phyloP scores from a whole-genome alignment of 2,329 filamentous ascomycete species.

The Chaetothyriales sp. region DNA sequence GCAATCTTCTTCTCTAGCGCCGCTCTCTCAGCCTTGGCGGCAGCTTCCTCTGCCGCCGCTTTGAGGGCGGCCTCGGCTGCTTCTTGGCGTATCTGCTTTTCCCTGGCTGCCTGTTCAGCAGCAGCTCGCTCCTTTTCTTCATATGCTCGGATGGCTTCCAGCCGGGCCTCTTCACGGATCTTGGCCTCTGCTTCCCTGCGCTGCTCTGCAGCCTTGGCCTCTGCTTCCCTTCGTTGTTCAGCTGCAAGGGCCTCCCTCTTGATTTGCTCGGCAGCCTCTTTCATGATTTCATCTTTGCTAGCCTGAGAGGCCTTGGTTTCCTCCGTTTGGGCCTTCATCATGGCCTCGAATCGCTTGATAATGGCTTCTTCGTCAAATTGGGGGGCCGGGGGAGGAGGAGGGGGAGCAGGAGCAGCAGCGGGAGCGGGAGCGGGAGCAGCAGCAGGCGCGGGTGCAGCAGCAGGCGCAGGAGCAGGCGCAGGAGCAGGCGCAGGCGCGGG shows the following conservation, averaged over 20 bases:
- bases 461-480: slow-evolving; percentile 17
- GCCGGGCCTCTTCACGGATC: slow-evolving; percentile 12
- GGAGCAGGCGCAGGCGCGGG: slow-evolving; percentile 18
- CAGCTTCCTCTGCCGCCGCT: slow-evolving; percentile 32
- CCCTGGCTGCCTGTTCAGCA: slow-evolving; percentile 14
- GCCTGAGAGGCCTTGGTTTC: slow-evolving; percentile 20
- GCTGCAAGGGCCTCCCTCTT: slow-evolving; percentile 31
- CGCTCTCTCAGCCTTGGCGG: slow-evolving; percentile 28
- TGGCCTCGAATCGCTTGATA: slow-evolving; percentile 41
- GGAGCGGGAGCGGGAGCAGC: slow-evolving; percentile 28
- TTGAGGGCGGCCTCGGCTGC: slow-evolving; percentile 34
- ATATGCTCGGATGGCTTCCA: slow-evolving; percentile 13
- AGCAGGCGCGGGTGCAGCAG: slow-evolving; percentile 17
- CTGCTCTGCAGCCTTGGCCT: slow-evolving; percentile 24
- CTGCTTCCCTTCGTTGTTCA: slow-evolving; percentile 19
- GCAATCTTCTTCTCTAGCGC: slow-evolving; percentile 23
- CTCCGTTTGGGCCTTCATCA: slow-evolving; percentile 30
- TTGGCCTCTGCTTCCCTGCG: slow-evolving; percentile 27
- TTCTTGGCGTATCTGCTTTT: slow-evolving; percentile 16
- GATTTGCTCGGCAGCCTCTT: slow-evolving; percentile 26
- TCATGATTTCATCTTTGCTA: slow-evolving; percentile 6
- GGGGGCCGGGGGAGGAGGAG: slow-evolving; percentile 1
- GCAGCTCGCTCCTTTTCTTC: slow-evolving; percentile 10
- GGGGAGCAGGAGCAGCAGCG: slow-evolving; percentile 4
- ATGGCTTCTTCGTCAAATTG: slow-evolving; percentile 42